A percentile compares a stretch with the other conserved stretches of the same genome.
These are phyloP conservation scores for Geotrichum carabidarum DNA, from an alignment of 1,139 yeast species.

Conservation along the genomic window DNA sequence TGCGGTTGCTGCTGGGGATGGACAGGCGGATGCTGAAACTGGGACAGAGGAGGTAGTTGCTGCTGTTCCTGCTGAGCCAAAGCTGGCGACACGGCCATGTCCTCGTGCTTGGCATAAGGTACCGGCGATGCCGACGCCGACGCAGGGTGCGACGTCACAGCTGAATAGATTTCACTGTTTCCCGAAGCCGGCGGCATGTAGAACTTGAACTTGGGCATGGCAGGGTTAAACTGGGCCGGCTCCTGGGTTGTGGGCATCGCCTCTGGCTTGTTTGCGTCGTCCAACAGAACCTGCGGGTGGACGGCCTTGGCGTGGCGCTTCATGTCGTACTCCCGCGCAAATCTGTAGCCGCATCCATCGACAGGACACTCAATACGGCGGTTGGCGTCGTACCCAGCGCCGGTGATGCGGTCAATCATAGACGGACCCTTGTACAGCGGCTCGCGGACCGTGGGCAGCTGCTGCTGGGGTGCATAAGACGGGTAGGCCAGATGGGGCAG, in stretches of 20 bases:
- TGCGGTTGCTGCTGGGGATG: constrained; percentile 11
- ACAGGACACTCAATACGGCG: constrained; percentile 35
- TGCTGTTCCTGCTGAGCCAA: constrained; percentile 2
- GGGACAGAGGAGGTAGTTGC: constrained; percentile 14
- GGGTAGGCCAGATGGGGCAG: constrained; percentile 17
- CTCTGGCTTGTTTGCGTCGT: constrained; percentile 8
- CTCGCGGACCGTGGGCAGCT: constrained; percentile 13
- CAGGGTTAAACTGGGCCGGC: constrained; percentile 1
- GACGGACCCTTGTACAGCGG: constrained; percentile 21
- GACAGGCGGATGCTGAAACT: constrained; percentile 2
- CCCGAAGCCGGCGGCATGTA: constrained; percentile 10
- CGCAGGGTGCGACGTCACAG: constrained; percentile 2
- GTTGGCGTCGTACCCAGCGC: constrained; percentile 35
- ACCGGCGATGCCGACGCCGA: constrained; percentile 3
- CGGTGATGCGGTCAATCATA: constrained; percentile 37
- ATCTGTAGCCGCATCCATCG: constrained; percentile 36
- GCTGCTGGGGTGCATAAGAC: constrained; percentile 12
- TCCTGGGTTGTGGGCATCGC: background rate
- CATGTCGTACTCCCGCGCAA: constrained; percentile 40
- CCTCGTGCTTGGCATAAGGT: constrained; percentile 6
- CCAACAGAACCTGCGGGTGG: constrained; percentile 24
- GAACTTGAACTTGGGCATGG: constrained; percentile 15
- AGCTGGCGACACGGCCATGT: constrained; percentile 2
- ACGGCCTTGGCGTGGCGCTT: constrained; percentile 36
- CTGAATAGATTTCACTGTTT: background rate